Evolutionary conservation across 2,329 filamentous ascomycete genomes (phyloP), one percentile per base, ranked within the genome.

Genomic region (Hymenoscyphus salicellus): DNA sequence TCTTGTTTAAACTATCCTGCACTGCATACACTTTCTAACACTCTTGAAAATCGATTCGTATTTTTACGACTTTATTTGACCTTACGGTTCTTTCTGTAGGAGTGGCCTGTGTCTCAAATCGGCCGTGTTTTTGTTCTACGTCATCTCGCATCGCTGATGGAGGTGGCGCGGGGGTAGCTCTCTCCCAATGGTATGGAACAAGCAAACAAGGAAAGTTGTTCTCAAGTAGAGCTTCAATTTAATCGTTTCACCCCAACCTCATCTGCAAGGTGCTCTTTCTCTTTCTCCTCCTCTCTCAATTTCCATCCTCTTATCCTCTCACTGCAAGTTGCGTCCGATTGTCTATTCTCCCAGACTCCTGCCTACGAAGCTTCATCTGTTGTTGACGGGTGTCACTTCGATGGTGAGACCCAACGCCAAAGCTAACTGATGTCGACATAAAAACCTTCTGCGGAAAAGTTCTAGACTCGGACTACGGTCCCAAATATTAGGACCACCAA

Each of bases 401-500:
- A 11, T 14, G 8, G 20, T 7, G 10, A 26, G 14, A 16, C 14
- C 33, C 4, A 14, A 14, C 46, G 46, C 20, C 14, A 28, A 14
- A 52, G 46, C 43, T 52, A 52, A 52, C 46, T 52, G 46, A 52
- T 52, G 46, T 28, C 46, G 46, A 23, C n/a, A 52, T 52, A 52
- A 52, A 49, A 17, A 38, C 14, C 36, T 38, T 11, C 46, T 52
- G 20, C 46, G 11, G 20, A 52, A 20, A 52, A 52, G 20, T 20
- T 52, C 20, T 26, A 52, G 46, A 49, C 43, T 8, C 43, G n/a
- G 43, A n/a, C 10, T 49, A 23, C n/a, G 8, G 43, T 23, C n/a
- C 43, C 20, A 6, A 28, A 52, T 26, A 14, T 14, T 52, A 1
- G 20, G 14, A 23, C 10, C 20, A 23, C 6, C 20, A 52, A 20